Evolutionary conservation across 2,329 filamentous ascomycete genomes (phyloP).

Genomic region (Colletotrichum neosansevieriae): DNA sequence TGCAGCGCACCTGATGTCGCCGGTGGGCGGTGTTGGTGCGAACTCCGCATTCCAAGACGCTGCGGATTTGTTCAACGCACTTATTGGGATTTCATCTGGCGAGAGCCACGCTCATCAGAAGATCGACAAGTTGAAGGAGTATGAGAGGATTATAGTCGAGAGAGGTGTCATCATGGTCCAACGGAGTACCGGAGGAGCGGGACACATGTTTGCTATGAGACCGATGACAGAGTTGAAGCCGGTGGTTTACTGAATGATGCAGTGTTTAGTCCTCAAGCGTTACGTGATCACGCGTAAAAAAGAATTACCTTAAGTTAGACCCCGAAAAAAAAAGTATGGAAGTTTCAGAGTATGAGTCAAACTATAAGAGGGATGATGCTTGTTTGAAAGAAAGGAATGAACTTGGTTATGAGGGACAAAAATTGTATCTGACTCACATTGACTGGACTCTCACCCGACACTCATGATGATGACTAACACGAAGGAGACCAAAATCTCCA

Average conservation of each 20-base stretch:
- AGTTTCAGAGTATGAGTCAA: too few species aligned
- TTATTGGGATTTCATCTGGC: background rate
- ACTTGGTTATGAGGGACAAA: background rate
- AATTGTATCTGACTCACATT: background rate
- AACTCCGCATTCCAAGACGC: conserved; percentile 34
- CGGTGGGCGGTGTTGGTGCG: conserved; percentile 32
- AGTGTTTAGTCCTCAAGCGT: too few species aligned
- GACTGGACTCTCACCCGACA: background rate
- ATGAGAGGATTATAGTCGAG: conserved; percentile 19
- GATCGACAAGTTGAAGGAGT: background rate
- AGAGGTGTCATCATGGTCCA: conserved; percentile 10
- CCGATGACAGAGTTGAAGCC: conserved; percentile 21
- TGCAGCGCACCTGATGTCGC: conserved; percentile 37
- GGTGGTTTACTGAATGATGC: background rate
- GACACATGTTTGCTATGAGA: conserved; percentile 31
- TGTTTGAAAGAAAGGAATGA: too few species aligned
- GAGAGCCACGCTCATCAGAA: background rate
- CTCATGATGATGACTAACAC: background rate
- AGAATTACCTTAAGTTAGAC: too few species aligned
- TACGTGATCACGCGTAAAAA: too few species aligned
- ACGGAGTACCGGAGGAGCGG: conserved; percentile 4
- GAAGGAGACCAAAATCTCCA: background rate
- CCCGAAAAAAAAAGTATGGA: too few species aligned
- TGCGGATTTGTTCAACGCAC: conserved; percentile 11
- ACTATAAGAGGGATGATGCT: too few species aligned